Evolutionary conservation across 2,329 filamentous ascomycete genomes (phyloP).

Genomic region (Epichloe baconii): DNA sequence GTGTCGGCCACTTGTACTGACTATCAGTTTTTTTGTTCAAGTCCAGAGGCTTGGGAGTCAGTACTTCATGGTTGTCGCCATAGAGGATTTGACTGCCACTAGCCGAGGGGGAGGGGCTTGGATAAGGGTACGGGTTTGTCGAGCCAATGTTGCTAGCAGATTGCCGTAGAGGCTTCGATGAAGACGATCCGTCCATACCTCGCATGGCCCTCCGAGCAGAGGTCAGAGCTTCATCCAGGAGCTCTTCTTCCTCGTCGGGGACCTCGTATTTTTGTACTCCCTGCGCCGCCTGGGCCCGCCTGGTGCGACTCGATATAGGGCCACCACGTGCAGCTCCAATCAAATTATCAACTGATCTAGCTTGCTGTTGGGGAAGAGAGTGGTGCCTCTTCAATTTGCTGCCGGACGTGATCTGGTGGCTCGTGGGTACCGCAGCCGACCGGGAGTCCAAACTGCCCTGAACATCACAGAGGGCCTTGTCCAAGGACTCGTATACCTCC

Average conservation of each 20-base stretch:
- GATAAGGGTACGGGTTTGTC: conserved; percentile 39
- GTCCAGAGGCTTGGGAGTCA: conserved; percentile 58
- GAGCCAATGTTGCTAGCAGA: conserved; percentile 51
- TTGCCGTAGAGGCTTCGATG: conserved; percentile 36
- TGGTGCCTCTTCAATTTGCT: conserved; percentile 51
- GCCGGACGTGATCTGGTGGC: conserved; percentile 34
- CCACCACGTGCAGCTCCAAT: conserved; percentile 40
- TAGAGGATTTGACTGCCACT: conserved; percentile 69
- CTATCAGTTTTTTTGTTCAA: conserved; percentile 44
- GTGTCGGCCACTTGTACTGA: conserved; percentile 77
- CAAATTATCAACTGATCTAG: conserved; percentile 51
- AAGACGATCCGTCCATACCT: conserved; percentile 45
- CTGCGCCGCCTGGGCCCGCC: conserved; percentile 60
- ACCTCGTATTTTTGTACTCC: conserved; percentile 82
- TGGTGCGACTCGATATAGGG: conserved; percentile 66
- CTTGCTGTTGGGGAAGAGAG: conserved; percentile 49
- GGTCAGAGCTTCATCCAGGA: conserved; percentile 76
- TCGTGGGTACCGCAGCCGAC: conserved; percentile 34
- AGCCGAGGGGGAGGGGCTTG: conserved; percentile 63
- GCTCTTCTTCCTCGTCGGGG: conserved; percentile 90
- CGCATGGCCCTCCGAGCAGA: conserved; percentile 65
- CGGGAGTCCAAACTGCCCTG: conserved; percentile 36
- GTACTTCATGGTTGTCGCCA: conserved; percentile 46
- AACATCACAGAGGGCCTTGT: conserved; percentile 42
- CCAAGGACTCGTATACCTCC: conserved; percentile 46